These are phyloP conservation scores for Metschnikowia noctiluminum DNA, from an alignment of 805 yeast genomes.

Conservation along the genomic window DNA sequence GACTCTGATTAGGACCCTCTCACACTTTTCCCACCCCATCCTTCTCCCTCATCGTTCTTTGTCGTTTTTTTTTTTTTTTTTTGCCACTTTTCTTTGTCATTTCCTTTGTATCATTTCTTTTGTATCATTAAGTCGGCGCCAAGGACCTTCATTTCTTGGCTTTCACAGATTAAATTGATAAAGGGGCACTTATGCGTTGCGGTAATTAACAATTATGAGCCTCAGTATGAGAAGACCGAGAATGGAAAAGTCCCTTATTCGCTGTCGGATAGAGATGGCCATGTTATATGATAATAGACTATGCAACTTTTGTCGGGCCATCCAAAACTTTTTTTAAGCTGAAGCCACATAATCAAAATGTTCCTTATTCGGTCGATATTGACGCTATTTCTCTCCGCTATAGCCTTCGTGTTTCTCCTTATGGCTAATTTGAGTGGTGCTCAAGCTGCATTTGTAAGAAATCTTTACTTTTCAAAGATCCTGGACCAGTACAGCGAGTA, in stretches of 20 bases:
- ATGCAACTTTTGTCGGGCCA: too few relatives aligned
- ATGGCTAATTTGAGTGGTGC: conserved; percentile 15
- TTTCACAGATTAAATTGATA: not conserved
- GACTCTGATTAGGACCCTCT: too few relatives aligned
- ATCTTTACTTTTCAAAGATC: conserved; percentile 11
- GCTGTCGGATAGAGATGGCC: too few relatives aligned
- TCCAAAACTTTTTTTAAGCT: too few relatives aligned
- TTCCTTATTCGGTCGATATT: conserved; percentile 8
- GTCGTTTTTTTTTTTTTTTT: too few relatives aligned
- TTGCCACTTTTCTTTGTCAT: too few relatives aligned
- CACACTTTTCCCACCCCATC: too few relatives aligned
- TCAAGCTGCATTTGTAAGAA: conserved; percentile 11
- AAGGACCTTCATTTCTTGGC: not conserved
- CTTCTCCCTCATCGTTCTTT: too few relatives aligned
- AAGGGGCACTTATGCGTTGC: not conserved
- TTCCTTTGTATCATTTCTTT: too few relatives aligned
- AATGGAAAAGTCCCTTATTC: not conserved
- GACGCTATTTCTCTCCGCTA: conserved; percentile 13
- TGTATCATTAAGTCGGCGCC: too few relatives aligned
- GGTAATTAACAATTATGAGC: not conserved
- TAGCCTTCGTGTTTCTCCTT: conserved; percentile 13
- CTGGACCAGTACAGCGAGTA: conserved; percentile 9
- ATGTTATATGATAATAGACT: too few relatives aligned
- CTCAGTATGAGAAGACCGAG: conserved; percentile 1
- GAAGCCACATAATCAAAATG: not conserved